phyloP scores from a whole-genome alignment of 108 stramenopile genomes.

The Skeletonema marinoi region DNA sequence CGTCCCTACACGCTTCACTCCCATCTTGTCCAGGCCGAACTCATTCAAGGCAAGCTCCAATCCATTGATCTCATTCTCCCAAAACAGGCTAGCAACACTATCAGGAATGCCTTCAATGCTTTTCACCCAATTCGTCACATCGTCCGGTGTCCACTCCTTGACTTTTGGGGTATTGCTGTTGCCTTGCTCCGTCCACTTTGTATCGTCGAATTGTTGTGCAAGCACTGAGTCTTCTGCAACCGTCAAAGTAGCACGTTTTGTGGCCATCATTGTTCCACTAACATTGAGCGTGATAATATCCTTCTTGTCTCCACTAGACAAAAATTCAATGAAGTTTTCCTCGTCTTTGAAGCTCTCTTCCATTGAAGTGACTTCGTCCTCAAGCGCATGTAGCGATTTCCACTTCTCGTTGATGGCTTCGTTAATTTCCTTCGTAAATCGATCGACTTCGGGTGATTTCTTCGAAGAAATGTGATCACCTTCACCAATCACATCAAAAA shows the following conservation, averaged over 20 bases:
- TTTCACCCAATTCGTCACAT: conserved; percentile 22
- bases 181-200: not conserved
- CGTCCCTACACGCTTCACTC: not conserved
- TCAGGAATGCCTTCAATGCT: conserved; percentile 1
- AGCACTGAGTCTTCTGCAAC: not conserved
- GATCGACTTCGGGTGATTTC: not conserved
- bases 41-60: conserved; percentile 16
- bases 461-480: not conserved
- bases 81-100: not conserved
- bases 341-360: conserved; percentile 31
- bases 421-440: not conserved
- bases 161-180: not conserved
- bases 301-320: not conserved
- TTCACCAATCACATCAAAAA: not conserved
- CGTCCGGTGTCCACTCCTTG: conserved; percentile 20
- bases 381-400: not conserved
- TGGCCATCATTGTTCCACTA: conserved; percentile 7
- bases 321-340: not conserved
- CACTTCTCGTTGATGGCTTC: conserved; percentile 1
- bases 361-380: not conserved
- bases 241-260: not conserved
- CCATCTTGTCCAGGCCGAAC: conserved; percentile 20
- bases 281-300: not conserved
- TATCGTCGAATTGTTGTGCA: conserved; percentile 19
- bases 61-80: conserved; percentile 12